phyloP scores from a whole-genome alignment of 192 early-diverging fungal species.

The Polychytrium aggregatum region DNA sequence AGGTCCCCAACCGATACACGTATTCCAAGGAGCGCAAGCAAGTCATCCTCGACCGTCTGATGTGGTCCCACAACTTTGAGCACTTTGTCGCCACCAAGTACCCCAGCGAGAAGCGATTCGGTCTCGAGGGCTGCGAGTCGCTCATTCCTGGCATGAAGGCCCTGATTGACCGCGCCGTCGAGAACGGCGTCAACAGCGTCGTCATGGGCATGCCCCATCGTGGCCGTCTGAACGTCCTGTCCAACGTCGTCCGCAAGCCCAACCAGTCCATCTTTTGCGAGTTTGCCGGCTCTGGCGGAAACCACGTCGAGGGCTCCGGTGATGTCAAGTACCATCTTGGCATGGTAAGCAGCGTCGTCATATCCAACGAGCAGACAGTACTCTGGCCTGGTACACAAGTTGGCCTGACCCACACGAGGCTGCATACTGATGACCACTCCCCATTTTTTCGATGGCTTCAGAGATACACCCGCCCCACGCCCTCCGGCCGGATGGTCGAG shows the following conservation, averaged over 20 bases:
- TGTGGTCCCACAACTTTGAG: slow-evolving; percentile 96
- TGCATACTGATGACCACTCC: no score
- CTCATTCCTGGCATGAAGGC: slow-evolving; percentile 98
- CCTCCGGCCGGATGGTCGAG: slow-evolving; percentile 93
- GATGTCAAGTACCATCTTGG: slow-evolving; percentile 60
- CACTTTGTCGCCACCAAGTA: slow-evolving; percentile 93
- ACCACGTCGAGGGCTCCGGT: slow-evolving; percentile 88
- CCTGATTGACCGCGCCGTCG: slow-evolving; percentile 92
- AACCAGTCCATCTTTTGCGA: slow-evolving; percentile 98
- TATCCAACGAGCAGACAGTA: neutral
- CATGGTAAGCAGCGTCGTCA: slow-evolving; percentile 11
- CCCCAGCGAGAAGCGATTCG: slow-evolving; percentile 95
- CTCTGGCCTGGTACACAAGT: slow-evolving; percentile 1
- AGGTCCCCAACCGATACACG: slow-evolving; percentile 79
- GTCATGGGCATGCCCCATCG: slow-evolving; percentile 99
- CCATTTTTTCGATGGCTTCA: slow-evolving; percentile 21
- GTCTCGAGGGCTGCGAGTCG: slow-evolving; percentile 93
- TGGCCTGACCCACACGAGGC: no score
- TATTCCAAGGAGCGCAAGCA: slow-evolving; percentile 84
- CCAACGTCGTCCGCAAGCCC: slow-evolving; percentile 98
- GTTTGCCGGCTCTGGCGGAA: slow-evolving; percentile 79
- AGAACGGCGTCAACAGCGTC: slow-evolving; percentile 88
- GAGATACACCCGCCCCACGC: slow-evolving; percentile 94
- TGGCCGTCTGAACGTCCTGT: slow-evolving; percentile 94
- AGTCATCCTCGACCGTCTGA: slow-evolving; percentile 88